A percentile compares a stretch with the other conserved stretches of the same genome.
phyloP scores from a whole-genome alignment of 2,329 filamentous ascomycete genomes.

The Xylaria sp. region DNA sequence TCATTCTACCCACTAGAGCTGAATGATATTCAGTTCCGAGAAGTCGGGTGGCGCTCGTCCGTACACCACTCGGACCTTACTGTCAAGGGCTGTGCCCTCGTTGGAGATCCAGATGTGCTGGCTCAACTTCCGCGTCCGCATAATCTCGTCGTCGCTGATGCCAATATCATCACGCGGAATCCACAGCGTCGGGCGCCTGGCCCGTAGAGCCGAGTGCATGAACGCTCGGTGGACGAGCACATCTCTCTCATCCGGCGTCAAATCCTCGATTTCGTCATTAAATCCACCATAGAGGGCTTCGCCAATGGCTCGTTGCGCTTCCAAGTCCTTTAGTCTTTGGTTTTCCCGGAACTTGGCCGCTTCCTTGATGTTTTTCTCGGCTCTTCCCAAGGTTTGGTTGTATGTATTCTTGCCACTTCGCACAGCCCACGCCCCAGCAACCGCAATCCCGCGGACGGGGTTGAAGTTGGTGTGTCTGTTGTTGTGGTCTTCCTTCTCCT shows the following conservation, averaged over 20 bases:
- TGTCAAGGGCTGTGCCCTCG: constrained; percentile 82
- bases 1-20: constrained; percentile 47
- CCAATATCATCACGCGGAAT: constrained; percentile 87
- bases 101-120: constrained; percentile 89
- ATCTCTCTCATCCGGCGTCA: constrained; percentile 85
- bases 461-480: constrained; percentile 33
- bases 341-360: constrained; percentile 45
- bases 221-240: constrained; percentile 81
- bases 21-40: constrained; percentile 80
- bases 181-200: constrained; percentile 84
- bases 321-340: constrained; percentile 56
- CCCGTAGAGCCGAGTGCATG: constrained; percentile 80
- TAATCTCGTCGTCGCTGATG: constrained; percentile 85
- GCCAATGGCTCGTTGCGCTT: constrained; percentile 67
- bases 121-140: constrained; percentile 68
- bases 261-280: constrained; percentile 89
- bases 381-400: constrained; percentile 40
- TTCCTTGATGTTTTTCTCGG: constrained; percentile 37
- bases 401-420: constrained; percentile 46
- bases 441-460: constrained; percentile 42
- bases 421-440: constrained; percentile 45
- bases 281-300: constrained; percentile 81
- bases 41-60: constrained; percentile 83
- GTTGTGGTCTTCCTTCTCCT: constrained; percentile 25
- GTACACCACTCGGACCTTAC: constrained; percentile 76